These are phyloP conservation scores for Paramecium primaurelia DNA, from an alignment of 73 alveolate genomes.

Conservation along the genomic window DNA sequence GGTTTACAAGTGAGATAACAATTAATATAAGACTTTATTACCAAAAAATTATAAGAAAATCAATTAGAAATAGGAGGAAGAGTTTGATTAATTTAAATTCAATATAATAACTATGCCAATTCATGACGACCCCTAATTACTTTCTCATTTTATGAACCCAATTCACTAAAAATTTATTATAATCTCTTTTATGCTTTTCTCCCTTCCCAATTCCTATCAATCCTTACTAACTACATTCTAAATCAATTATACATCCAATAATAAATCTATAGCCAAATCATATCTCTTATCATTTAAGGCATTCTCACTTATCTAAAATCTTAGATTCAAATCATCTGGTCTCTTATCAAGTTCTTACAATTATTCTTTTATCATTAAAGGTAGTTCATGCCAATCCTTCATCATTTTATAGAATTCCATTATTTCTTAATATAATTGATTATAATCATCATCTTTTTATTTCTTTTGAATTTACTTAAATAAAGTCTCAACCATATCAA, in stretches of 20 bases:
- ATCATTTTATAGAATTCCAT: neutral
- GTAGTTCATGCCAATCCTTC: neutral
- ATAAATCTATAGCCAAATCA: neutral
- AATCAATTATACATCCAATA: neutral
- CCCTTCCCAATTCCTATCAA: neutral
- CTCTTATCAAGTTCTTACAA: neutral
- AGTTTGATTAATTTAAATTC: constrained; percentile 7
- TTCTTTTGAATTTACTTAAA: neutral
- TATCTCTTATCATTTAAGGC: neutral
- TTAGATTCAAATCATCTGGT: neutral
- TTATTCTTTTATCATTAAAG: neutral
- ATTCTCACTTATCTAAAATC: neutral
- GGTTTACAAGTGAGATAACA: neutral
- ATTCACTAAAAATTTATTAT: neutral
- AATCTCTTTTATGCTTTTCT: neutral
- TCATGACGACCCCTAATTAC: neutral
- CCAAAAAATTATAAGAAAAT: neutral
- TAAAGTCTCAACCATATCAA: neutral
- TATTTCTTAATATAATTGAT: neutral
- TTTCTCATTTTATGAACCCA: neutral
- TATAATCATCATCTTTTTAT: neutral
- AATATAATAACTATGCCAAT: neutral
- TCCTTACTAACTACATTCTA: neutral
- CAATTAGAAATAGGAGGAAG: constrained; percentile 7
- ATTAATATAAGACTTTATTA: neutral